Base-by-base conservation (phyloP, 805 yeast genomes). In the Maudiozyma saulgeensis region DNA sequence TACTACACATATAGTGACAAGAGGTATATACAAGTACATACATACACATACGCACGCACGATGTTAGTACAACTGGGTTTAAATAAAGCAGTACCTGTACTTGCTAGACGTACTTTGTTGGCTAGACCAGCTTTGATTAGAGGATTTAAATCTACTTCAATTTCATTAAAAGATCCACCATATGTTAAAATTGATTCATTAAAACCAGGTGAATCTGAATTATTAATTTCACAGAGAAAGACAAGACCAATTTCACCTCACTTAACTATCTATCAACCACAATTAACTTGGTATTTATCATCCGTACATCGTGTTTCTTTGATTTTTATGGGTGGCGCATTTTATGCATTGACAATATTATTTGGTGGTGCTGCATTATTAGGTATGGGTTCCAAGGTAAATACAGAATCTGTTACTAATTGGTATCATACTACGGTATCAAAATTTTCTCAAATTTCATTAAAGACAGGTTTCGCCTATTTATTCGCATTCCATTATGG, bases 231-330 rank as follows among this genome's bases (percentile, higher is more conserved):
- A 48, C 98, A 91, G 75, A 81, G 99, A 69, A 78, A 75, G 56
- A 78, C 79, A 71, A 83, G 99, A 72, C 98, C 98, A 37, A 71
- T 78, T 18, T 87, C 96, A 34, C 98, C 98, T 51, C 95, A 91
- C 68, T 76, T 91, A 64, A 72, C 81, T 53, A 90, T 93, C 64
- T 91, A 91, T 74, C 77, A 89, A 73, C 93, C 93, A 41, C 97
- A 93, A 73, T 65, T 91, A 56, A 87, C 98, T 28, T 79, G 84
- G 85, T 71, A 78, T 53, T 67, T 93, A 63, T 89, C 97, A 4
- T 73, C 83, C 23, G 68, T 84, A 54, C 98, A 91, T 71, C 84
- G 99, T 77, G 70, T 91, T 61, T 78, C 93, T 45, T 96, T 97
- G 67, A 87, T 89, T 28, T 79, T 81, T 46, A 70, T 93, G 63